Base-by-base conservation (phyloP, 2,329 filamentous ascomycete genomes). In the Apiospora phragmitis region DNA sequence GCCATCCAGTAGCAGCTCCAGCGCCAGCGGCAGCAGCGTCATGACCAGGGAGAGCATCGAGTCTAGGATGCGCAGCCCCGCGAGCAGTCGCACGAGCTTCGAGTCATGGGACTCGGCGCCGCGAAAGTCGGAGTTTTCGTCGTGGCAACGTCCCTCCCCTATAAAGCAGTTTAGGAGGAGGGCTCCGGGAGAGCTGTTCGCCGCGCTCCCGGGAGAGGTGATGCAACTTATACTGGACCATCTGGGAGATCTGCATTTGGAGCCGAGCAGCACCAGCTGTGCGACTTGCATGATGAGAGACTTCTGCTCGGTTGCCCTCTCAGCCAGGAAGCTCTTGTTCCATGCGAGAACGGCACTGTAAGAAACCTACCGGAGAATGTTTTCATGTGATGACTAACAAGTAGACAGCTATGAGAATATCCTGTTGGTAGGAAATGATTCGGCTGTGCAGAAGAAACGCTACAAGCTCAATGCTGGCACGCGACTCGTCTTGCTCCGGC, bases 201-300 rank as follows among this genome's bases (percentile, higher is more conserved):
- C 82, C n/a, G 83, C 82, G 26, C 74, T 91, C 21, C 89, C 89
- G 0, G 84, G 85, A n/a, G 88, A 90, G 75, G 87, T 91, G 1
- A 77, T 91, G 65, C 83, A 86, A 68, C 79, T 88, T 43, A 86
- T 91, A n/a, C 75, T 91, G 43, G 83, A 83, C 49, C 83, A 86
- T 69, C 79, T 92, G 24, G 87, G 84, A 75, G 80, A 82, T 47
- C 77, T 84, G 18, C 90, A 92, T 75, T 76, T 90, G 16, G 79
- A 78, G 8, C 76, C 79, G 18, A 80, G 80, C 3, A 87, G 84
- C 73, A 79, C 80, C 43, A 90, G 88, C 78, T 91, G 90, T 76
- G 85, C 88, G 21, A 91, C 90, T 24, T 91, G 90, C 77, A 90
- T 88, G 87, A 90, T 90, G 87, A 84, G 90, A 67, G 89, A 92